Conservation (phyloP, 164 flowering plant genomes). For the Vitis amurensis region DNA sequence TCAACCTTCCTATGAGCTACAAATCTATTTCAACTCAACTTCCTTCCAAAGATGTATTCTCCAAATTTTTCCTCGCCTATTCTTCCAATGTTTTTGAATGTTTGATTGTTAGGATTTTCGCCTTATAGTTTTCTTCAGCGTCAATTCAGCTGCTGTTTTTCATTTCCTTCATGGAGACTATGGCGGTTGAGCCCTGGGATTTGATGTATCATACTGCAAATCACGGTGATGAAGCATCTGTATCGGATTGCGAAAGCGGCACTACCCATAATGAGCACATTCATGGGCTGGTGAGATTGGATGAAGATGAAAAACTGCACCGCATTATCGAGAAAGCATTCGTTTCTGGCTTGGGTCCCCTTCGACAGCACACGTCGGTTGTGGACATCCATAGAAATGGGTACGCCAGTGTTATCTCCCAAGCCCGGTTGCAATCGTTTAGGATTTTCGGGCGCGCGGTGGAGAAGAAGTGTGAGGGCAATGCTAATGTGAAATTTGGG, state of each 20-base stretch:
- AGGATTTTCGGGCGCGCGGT: conserved; percentile 20
- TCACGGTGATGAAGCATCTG: conserved; percentile 14
- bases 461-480: conserved; percentile 27
- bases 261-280: conserved; percentile 7
- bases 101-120: no score
- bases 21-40: not conserved
- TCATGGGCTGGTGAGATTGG: conserved; percentile 18
- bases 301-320: conserved; percentile 19
- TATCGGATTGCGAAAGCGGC: conserved; percentile 49
- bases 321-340: conserved; percentile 26
- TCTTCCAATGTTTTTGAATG: no score
- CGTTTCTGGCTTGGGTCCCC: conserved; percentile 19
- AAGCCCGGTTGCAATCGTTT: conserved; percentile 27
- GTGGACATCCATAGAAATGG: conserved; percentile 20
- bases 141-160: not conserved
- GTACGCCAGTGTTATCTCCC: not conserved
- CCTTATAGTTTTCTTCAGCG: no score
- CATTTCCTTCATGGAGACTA: no score
- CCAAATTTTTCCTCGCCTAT: not conserved
- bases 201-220: no score
- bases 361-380: conserved; percentile 11
- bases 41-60: not conserved
- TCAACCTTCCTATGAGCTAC: not conserved
- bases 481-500: conserved; percentile 32
- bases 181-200: no score